These are phyloP conservation scores for Amaranthus palmeri DNA, from an alignment of 148 eudicot genomes.

Conservation along the genomic window DNA sequence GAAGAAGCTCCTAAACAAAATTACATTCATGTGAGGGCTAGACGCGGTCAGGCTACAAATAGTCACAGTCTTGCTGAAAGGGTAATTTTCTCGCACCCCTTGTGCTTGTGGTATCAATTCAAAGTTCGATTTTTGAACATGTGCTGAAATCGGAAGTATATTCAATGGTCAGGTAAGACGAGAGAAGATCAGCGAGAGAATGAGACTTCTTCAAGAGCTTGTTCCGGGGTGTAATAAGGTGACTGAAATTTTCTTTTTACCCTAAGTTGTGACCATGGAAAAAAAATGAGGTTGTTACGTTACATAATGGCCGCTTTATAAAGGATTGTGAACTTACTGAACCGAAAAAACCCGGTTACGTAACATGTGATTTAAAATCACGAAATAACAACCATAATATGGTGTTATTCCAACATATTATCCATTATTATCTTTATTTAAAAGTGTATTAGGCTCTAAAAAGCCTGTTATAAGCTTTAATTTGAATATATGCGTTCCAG, in stretches of 20 bases:
- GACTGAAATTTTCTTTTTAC: conserved; percentile 5
- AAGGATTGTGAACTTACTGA: too few relatives aligned
- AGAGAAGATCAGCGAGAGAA: conserved; percentile 91
- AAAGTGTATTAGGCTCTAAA: too few relatives aligned
- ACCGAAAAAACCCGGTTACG: too few relatives aligned
- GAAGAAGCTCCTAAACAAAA: conserved; percentile 59
- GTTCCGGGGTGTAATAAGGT: conserved; percentile 99
- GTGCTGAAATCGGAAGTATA: conserved; percentile 17
- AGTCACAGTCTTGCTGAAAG: conserved; percentile 98
- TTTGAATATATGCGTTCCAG: too few relatives aligned
- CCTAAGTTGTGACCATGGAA: background rate
- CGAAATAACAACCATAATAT: too few relatives aligned
- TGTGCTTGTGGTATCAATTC: background rate
- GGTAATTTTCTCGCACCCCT: conserved; percentile 37
- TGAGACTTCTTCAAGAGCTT: conserved; percentile 96
- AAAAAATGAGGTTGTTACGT: too few relatives aligned
- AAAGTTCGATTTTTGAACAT: background rate
- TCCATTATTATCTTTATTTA: too few relatives aligned
- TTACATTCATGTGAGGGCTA: conserved; percentile 92
- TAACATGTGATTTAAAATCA: too few relatives aligned
- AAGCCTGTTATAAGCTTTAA: too few relatives aligned
- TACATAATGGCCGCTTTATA: too few relatives aligned
- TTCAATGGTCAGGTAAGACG: conserved; percentile 62
- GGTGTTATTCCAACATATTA: too few relatives aligned
- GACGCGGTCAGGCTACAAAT: conserved; percentile 95